Evolutionary conservation across 441 rosid genomes (phyloP).

Genomic region (Biscutella auriculata): DNA sequence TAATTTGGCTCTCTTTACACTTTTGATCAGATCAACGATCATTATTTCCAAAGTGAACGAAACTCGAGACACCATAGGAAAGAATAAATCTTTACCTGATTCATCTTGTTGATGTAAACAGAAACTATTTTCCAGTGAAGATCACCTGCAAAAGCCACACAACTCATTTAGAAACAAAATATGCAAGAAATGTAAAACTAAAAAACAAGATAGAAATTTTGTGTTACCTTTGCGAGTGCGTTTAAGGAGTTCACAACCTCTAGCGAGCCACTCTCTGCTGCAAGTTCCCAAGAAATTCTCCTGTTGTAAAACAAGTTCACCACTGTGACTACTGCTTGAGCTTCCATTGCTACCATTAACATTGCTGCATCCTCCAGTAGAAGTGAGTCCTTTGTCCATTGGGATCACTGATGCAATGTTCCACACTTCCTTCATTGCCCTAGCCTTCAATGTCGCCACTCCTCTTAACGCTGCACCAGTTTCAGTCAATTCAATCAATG

Average conservation of each 20-base stretch:
- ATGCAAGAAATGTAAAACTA: neutral
- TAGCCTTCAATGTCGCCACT: constrained; percentile 72
- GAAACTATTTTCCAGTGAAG: constrained; percentile 87
- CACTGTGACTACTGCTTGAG: constrained; percentile 49
- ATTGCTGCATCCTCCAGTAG: constrained; percentile 18
- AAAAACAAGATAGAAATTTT: neutral
- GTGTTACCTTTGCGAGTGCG: constrained; percentile 83
- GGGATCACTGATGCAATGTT: constrained; percentile 80
- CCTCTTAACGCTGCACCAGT: constrained; percentile 58
- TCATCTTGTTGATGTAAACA: constrained; percentile 57
- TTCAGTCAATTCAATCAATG: too few species aligned
- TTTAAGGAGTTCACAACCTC: constrained; percentile 77
- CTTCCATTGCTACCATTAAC: constrained; percentile 25
- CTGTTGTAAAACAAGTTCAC: constrained; percentile 63
- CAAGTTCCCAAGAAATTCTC: constrained; percentile 70
- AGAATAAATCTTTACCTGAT: constrained; percentile 37
- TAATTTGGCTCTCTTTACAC: constrained; percentile 2
- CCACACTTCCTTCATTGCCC: constrained; percentile 78
- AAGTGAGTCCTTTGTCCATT: constrained; percentile 48
- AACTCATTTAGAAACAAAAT: neutral
- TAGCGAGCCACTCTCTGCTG: constrained; percentile 70
- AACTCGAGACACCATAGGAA: constrained; percentile 4
- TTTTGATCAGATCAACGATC: too few species aligned
- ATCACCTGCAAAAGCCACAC: constrained; percentile 33
- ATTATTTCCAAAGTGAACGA: neutral